A percentile compares a stretch with the other conserved stretches of the same genome.
Evolutionary conservation across 208 protist genomes (phyloP).

Genomic region (Crithidia brevicula): DNA sequence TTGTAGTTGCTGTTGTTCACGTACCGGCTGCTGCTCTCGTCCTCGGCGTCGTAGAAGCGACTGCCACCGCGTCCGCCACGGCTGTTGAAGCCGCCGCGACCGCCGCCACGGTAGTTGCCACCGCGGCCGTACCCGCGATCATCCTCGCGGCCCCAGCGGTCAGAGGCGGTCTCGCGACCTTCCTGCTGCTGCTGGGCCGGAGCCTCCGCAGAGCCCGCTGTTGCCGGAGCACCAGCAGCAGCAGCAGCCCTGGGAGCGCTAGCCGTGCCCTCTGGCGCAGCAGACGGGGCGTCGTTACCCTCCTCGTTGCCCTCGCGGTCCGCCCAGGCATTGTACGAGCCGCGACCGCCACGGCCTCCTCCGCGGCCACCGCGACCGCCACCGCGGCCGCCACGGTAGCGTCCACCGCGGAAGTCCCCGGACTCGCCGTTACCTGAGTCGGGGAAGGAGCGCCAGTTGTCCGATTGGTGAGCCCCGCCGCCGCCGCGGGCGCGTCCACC

Average conservation of each 20-base stretch:
- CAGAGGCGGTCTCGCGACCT: constrained; percentile 11
- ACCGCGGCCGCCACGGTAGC: constrained; percentile 22
- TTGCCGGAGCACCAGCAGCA: not conserved
- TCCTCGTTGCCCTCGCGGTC: constrained; percentile 30
- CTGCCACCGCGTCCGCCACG: constrained; percentile 24
- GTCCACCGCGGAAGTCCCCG: constrained; percentile 23
- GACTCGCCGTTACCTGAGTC: constrained; percentile 22
- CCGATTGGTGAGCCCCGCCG: constrained; percentile 41
- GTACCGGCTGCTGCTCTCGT: constrained; percentile 14
- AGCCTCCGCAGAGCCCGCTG: no score
- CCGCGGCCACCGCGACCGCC: constrained; percentile 19
- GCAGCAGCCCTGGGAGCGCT: not conserved
- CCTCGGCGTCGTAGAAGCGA: constrained; percentile 32
- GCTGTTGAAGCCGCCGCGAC: constrained; percentile 25
- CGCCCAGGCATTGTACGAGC: constrained; percentile 27
- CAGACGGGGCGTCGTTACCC: constrained; percentile 14
- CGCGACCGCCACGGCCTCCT: constrained; percentile 25
- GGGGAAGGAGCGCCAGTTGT: constrained; percentile 46
- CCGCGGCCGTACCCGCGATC: constrained; percentile 27
- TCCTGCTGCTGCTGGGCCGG: constrained; percentile 4
- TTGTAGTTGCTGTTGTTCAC: not conserved
- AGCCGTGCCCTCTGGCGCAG: constrained; percentile 5
- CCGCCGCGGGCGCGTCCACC: constrained; percentile 43
- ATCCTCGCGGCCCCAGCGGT: constrained; percentile 28
- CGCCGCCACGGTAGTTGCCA: constrained; percentile 5